Evolutionary conservation across 495 filamentous ascomycete species (phyloP).

Genomic region (Xylaria grammica): DNA sequence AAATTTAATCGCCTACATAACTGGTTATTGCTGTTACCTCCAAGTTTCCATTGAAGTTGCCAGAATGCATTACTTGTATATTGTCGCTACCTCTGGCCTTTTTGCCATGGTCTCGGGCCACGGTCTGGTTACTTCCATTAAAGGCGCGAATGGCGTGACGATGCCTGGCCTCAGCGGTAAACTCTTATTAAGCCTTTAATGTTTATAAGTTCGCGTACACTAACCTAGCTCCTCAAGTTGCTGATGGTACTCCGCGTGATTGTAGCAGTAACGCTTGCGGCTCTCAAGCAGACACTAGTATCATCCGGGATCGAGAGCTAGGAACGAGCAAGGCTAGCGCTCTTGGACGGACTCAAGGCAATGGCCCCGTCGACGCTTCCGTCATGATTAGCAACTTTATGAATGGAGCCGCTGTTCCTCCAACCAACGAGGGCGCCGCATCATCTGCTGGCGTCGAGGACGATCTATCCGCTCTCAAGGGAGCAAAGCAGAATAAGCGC

Average conservation of each 20-base stretch:
- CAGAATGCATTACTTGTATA: constrained; percentile 40
- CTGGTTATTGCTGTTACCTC: neutral
- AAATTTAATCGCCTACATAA: constrained; percentile 3
- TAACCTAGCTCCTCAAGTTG: constrained; percentile 44
- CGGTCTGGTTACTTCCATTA: constrained; percentile 56
- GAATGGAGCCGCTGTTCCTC: constrained; percentile 34
- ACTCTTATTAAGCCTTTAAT: neutral
- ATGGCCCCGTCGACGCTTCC: constrained; percentile 58
- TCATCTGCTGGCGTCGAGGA: constrained; percentile 43
- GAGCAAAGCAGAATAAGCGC: constrained; percentile 17
- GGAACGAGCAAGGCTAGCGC: constrained; percentile 51
- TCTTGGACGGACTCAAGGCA: constrained; percentile 62
- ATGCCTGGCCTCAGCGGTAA: constrained; percentile 60
- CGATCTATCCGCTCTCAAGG: constrained; percentile 28
- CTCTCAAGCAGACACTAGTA: constrained; percentile 55
- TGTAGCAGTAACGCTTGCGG: constrained; percentile 58
- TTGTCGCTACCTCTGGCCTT: constrained; percentile 32
- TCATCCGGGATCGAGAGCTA: constrained; percentile 58
- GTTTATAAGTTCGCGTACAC: neutral
- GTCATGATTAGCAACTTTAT: constrained; percentile 53
- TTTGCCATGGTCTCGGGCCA: constrained; percentile 45
- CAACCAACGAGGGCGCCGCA: constrained; percentile 41
- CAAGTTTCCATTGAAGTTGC: neutral
- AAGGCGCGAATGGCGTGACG: constrained; percentile 58
- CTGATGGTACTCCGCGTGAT: constrained; percentile 63